Evolutionary conservation across 257 asterid species (phyloP), one percentile per base, ranked within the genome.

Genomic region (Plantago major): DNA sequence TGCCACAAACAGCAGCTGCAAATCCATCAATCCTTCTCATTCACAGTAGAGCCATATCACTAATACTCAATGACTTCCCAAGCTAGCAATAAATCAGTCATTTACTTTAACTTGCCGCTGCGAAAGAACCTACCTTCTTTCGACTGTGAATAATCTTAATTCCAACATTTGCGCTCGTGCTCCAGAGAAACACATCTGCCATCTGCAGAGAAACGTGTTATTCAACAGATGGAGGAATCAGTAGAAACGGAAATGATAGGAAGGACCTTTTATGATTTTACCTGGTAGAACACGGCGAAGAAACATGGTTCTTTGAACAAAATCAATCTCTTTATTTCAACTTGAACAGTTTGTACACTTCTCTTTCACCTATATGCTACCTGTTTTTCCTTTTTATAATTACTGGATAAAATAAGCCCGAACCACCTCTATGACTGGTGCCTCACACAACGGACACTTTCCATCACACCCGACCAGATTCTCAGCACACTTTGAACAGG

Each of bases 371-470:
- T 33, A 33, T 33, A 33, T 66, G 37, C 33, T 13, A 33, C 9
- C 18, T 45, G 67, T 10, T 30, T 58, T 66, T 40, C 40, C 3
- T 33, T 22, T 43, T 58, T 50, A 63, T 22, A 49, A 47, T 70
- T 63, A 84, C 65, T 81, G 88, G 69, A 69, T 69, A 62, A 79
- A 82, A 76, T 82, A 90, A 64, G 95, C 86, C 48, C 84, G 88
- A 66, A 90, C 81, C 46, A 72, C 82, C 85, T 92, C 95, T 9
- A 89, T 79, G 11, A 79, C 80, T 1, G 97, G 99, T 16, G 96
- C 97, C 28, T 38, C 63, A 54, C 99, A 92, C 94, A 92, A 81
- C 0, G 99, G 99, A 65, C 99, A 92, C 69, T 83, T 86, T 7
- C 86, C 91, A 56, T 45, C 65, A 37, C 64, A 61, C 8, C 64